Conservation (phyloP, 2,329 filamentous ascomycete genomes). For the Clarireedia paspali region DNA sequence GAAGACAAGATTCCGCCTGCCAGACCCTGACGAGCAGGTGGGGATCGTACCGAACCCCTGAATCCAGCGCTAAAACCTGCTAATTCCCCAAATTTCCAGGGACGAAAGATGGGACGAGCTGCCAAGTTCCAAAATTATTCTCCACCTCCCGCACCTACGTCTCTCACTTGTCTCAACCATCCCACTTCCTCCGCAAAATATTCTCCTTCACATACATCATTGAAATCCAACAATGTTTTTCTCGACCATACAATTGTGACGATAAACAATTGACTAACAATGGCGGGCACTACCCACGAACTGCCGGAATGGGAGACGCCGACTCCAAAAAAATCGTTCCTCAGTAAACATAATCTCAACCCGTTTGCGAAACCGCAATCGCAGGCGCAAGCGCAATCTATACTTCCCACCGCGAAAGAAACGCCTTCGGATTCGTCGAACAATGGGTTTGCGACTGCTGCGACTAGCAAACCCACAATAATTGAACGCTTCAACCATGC, state of each 20-base stretch:
- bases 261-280: constrained; percentile 1
- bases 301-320: constrained; percentile 23
- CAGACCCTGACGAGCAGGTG: background rate
- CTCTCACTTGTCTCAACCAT: background rate
- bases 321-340: constrained; percentile 7
- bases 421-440: background rate
- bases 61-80: background rate
- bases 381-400: background rate
- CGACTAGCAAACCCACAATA: background rate
- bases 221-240: background rate
- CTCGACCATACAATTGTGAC: background rate
- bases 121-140: background rate
- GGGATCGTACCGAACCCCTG: background rate
- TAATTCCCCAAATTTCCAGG: background rate
- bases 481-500: background rate
- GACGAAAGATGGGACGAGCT: background rate
- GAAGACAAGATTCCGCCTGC: background rate
- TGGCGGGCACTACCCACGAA: constrained; percentile 16
- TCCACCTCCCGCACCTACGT: background rate
- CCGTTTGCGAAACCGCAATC: constrained; percentile 4
- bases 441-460: background rate
- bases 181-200: background rate
- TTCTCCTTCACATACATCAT: background rate
- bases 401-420: constrained; percentile 5
- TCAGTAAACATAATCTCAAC: constrained; percentile 14